phyloP scores from a whole-genome alignment of 495 filamentous ascomycete genomes.

The Lepidopterella palustris region DNA sequence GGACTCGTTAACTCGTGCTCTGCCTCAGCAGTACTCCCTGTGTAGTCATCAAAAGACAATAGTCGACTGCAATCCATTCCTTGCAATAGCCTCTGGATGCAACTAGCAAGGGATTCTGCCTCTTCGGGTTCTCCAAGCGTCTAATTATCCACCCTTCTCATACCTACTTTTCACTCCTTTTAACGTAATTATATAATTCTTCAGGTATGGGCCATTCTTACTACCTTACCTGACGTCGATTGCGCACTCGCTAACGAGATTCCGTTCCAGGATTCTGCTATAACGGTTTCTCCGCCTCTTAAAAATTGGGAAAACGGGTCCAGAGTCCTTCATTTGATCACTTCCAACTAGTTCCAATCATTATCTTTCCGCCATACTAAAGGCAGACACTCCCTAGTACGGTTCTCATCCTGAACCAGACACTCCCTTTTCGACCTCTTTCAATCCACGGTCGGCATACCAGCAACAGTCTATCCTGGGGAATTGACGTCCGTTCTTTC shows the following conservation, averaged over 20 bases:
- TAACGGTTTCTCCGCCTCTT: conserved; percentile 18
- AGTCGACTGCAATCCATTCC: conserved; percentile 27
- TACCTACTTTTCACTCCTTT: conserved; percentile 33
- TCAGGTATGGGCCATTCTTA: conserved; percentile 26
- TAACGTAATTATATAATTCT: conserved; percentile 31
- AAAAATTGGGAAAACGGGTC: conserved; percentile 13
- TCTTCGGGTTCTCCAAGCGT: conserved; percentile 16
- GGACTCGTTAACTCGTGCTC: conserved; percentile 42
- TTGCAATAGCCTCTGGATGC: conserved; percentile 25
- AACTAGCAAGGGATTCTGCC: conserved; percentile 29
- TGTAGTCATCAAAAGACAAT: conserved; percentile 22
- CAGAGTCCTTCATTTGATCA: conserved; percentile 38
- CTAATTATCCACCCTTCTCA: conserved; percentile 22
- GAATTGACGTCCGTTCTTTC: conserved; percentile 38
- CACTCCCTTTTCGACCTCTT: conserved; percentile 26
- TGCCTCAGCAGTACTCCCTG: conserved; percentile 31
- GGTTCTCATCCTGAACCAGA: conserved; percentile 34
- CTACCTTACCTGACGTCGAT: conserved; percentile 4
- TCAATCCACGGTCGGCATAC: conserved; percentile 7
- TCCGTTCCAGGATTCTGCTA: conserved; percentile 19
- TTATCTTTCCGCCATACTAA: conserved; percentile 46
- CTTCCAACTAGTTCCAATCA: conserved; percentile 55
- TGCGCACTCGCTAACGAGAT: conserved; percentile 5
- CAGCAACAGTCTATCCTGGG: conserved; percentile 30
- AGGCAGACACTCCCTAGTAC: conserved; percentile 49